Evolutionary conservation across 352 stramenopile genomes (phyloP).

Genomic region (Peronosclerospora sorghi): DNA sequence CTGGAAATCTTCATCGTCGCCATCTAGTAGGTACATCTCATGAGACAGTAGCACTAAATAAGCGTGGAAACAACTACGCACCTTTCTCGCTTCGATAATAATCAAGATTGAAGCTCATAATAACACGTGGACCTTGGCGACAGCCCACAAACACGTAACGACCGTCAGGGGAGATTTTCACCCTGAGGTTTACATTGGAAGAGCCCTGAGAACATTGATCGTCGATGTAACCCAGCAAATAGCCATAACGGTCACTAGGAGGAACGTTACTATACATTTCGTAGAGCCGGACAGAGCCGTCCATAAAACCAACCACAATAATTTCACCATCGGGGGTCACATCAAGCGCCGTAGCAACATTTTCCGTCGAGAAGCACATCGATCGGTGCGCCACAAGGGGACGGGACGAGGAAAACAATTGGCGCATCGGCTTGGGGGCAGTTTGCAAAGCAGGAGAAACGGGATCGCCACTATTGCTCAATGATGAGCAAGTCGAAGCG

Average conservation of each 20-base stretch:
- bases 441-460: slow-evolving; percentile 1
- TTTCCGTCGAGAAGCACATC: slow-evolving; percentile 73
- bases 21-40: slow-evolving; percentile 27
- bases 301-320: slow-evolving; percentile 70
- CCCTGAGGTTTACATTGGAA: slow-evolving; percentile 36
- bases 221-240: slow-evolving; percentile 72
- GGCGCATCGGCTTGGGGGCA: slow-evolving; percentile 41
- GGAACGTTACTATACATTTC: slow-evolving; percentile 80
- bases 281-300: slow-evolving; percentile 68
- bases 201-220: slow-evolving; percentile 53
- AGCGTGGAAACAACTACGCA: slow-evolving; percentile 15
- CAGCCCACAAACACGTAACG: slow-evolving; percentile 78
- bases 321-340: slow-evolving; percentile 70
- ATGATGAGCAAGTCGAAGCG: too few species aligned
- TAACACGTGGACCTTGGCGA: slow-evolving; percentile 43
- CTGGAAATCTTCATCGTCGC: slow-evolving; percentile 67
- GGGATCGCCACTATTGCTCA: slow-evolving; percentile 1
- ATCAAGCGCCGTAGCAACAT: slow-evolving; percentile 60
- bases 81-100: slow-evolving; percentile 76
- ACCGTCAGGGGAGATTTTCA: slow-evolving; percentile 71
- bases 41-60: background rate
- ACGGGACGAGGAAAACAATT: slow-evolving; percentile 33
- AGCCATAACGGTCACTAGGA: slow-evolving; percentile 69
- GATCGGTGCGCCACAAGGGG: slow-evolving; percentile 45
- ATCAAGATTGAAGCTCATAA: slow-evolving; percentile 79